Conservation (phyloP, 768 basidiomycete genomes). For the Tulasnella sp. region DNA sequence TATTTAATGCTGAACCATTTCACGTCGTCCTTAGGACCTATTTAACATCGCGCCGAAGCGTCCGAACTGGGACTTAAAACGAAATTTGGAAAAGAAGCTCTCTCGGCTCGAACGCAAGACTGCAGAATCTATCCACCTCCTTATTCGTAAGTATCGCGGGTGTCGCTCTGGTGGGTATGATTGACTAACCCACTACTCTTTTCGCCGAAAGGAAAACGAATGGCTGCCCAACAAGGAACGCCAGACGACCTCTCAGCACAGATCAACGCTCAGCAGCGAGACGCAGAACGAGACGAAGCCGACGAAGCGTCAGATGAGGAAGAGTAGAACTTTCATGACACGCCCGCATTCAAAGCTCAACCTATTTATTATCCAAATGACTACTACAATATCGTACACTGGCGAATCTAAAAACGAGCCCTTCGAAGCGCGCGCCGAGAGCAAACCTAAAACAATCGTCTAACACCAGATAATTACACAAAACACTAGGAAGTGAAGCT, state of each 20-base stretch:
- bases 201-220: slow-evolving; percentile 63
- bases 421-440: neutral
- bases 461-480: neutral
- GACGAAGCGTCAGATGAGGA: slow-evolving; percentile 54
- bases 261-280: slow-evolving; percentile 71
- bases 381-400: slow-evolving; percentile 5
- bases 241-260: slow-evolving; percentile 76
- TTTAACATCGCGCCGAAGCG: slow-evolving; percentile 98
- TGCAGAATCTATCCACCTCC: slow-evolving; percentile 86
- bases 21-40: slow-evolving; percentile 62
- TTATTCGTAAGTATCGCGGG: slow-evolving; percentile 74
- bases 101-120: slow-evolving; percentile 88
- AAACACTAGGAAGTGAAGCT: neutral
- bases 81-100: slow-evolving; percentile 89
- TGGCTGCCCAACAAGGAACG: slow-evolving; percentile 59
- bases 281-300: slow-evolving; percentile 16
- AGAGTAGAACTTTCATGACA: slow-evolving; percentile 43
- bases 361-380: slow-evolving; percentile 28
- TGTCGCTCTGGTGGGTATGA: neutral
- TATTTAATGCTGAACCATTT: neutral
- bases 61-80: slow-evolving; percentile 94
- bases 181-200: neutral
- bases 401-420: slow-evolving; percentile 21
- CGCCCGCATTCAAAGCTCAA: neutral
- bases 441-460: neutral